Base-by-base conservation (phyloP, 768 basidiomycete genomes). In the Russula brevipes region DNA sequence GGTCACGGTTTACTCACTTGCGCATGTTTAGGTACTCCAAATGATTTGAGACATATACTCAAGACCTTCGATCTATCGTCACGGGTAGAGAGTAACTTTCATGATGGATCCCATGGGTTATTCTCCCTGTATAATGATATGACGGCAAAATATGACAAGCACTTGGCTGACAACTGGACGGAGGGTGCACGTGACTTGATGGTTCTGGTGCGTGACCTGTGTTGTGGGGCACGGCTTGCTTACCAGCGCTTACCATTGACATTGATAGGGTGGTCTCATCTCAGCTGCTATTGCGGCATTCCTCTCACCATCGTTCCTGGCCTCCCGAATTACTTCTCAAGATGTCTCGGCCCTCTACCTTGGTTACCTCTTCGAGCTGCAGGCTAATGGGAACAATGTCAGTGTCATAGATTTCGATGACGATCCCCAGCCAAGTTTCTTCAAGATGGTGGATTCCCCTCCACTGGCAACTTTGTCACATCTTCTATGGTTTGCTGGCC, bases 111-210 rank as follows among this genome's bases (percentile, higher is more conserved):
- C 11, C 36, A 58, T 33, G n/a, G 30, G 4, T 35, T 58, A 5
- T 63, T 63, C 12, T 53, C 51, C 8, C 39, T 63, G 56, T 63
- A 58, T 51, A 58, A 63, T 17, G 50, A 53, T 4, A 52, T 39
- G 17, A 31, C 56, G 1, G 51, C 24, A 12, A 50, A 24, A 16
- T n/a, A 39, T 39, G 61, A 63, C 19, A 36, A 11, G 35, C 57
- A 51, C 41, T 16, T 52, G 61, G 61, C 41, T 7, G 42, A 36
- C 55, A 57, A 39, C 17, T 58, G 61, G 61, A 53, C 17, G 30
- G 44, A 46, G 11, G 50, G 47, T 8, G 61, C 61, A 14, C 38
- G 58, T 8, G 56, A 17, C 3, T 11, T 63, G 44, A 52, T 53
- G 24, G 1, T 58, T 24, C 45, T 60, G 4, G 56, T 57, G 6